Evolutionary conservation across 2,329 filamentous ascomycete species (phyloP).

Genomic region (Fusarium globosum): DNA sequence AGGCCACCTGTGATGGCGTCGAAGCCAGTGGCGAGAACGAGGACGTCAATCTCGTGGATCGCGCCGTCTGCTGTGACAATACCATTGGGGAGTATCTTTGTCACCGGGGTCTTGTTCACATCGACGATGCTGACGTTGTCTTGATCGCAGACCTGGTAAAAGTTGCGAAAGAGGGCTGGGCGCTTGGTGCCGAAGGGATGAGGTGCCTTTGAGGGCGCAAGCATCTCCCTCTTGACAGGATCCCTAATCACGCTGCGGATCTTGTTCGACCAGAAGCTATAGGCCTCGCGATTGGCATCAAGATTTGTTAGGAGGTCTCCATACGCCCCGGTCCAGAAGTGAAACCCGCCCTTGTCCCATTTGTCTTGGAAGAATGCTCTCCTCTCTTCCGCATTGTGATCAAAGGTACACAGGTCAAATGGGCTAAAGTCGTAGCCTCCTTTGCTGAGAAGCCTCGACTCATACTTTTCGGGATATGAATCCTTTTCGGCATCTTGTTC

Average conservation of each 20-base stretch:
- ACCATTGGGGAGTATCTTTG: too few species aligned
- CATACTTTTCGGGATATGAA: background rate
- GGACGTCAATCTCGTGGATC: too few species aligned
- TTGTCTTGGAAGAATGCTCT: background rate
- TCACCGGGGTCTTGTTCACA: too few species aligned
- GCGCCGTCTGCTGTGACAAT: too few species aligned
- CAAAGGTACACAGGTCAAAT: background rate
- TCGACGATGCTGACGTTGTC: too few species aligned
- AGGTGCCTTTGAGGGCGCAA: conserved; percentile 5
- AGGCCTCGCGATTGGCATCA: conserved; percentile 57
- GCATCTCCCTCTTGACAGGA: background rate
- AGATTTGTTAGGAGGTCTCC: conserved; percentile 56
- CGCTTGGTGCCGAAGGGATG: conserved; percentile 17
- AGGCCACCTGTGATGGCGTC: too few species aligned
- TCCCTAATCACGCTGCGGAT: conserved; percentile 52
- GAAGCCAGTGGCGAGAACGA: too few species aligned
- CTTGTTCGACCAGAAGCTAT: conserved; percentile 62
- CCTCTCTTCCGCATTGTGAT: background rate
- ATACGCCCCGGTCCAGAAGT: conserved; percentile 58
- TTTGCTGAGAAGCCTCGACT: background rate
- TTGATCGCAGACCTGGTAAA: background rate
- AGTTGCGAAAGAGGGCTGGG: background rate
- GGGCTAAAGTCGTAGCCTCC: background rate
- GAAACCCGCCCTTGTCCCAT: conserved; percentile 59
- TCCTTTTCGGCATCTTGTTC: background rate